phyloP scores from a whole-genome alignment of 2,329 filamentous ascomycete species.

The Dryadomyces quercus-mongolicae region DNA sequence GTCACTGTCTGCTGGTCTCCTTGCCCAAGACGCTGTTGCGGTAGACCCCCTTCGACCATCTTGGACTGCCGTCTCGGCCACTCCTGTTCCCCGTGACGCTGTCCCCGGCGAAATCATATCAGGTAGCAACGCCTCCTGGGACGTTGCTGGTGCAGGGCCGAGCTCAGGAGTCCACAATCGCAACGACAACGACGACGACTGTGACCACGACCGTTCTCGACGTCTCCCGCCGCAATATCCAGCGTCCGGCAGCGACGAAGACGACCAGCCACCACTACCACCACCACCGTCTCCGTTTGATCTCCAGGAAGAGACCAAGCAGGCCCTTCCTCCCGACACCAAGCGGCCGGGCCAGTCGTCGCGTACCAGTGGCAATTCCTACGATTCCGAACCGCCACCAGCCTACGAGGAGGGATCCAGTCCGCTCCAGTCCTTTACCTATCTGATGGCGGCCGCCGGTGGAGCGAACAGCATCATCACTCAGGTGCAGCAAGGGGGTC shows the following conservation, averaged over 20 bases:
- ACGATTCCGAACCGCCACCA: constrained; percentile 85
- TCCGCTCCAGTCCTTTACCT: constrained; percentile 83
- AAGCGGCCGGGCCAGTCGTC: constrained; percentile 34
- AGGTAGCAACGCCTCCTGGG: not conserved
- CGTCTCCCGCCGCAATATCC: constrained; percentile 37
- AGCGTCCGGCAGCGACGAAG: constrained; percentile 44
- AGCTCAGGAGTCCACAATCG: constrained; percentile 9
- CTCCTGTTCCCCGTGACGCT: not conserved
- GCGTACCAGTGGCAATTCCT: constrained; percentile 41
- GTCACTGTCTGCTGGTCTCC: not conserved
- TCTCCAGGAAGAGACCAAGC: constrained; percentile 49
- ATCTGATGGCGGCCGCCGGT: constrained; percentile 96
- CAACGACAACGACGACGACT: too few relatives aligned
- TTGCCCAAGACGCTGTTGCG: not conserved
- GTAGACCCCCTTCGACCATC: not conserved
- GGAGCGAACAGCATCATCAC: constrained; percentile 98
- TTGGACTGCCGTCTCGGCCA: not conserved
- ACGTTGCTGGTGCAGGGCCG: not conserved
- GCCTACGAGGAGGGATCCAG: constrained; percentile 93
- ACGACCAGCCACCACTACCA: too few relatives aligned
- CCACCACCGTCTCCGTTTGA: constrained; percentile 17
- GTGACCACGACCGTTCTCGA: too few relatives aligned
- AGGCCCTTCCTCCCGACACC: not conserved
- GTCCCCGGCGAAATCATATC: not conserved
- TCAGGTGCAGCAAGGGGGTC: constrained; percentile 89